Conservation (phyloP, 2,329 filamentous ascomycete species). For the Blumeria graminis region DNA sequence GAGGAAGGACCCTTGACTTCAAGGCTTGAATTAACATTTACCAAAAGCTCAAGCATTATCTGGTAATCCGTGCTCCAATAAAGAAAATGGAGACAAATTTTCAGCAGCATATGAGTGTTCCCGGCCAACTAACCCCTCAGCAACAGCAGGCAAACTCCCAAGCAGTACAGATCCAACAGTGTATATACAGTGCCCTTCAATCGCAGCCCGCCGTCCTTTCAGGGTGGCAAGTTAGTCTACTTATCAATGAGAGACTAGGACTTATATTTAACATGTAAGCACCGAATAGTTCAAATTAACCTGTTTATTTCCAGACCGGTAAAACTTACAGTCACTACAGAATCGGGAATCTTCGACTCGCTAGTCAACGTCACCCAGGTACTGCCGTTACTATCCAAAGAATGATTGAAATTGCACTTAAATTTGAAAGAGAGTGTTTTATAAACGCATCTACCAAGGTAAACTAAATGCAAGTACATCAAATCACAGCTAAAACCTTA, state of each 20-base stretch:
- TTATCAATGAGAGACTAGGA: constrained; percentile 12
- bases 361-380: constrained; percentile 7
- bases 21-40: background rate
- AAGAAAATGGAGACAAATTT: constrained; percentile 14
- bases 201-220: constrained; percentile 8
- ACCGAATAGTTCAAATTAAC: background rate
- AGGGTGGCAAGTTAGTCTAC: constrained; percentile 12
- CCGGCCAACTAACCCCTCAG: constrained; percentile 13
- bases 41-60: background rate
- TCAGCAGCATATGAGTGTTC: constrained; percentile 12
- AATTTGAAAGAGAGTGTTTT: constrained; percentile 14
- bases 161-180: constrained; percentile 9
- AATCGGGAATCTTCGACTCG: constrained; percentile 12
- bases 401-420: constrained; percentile 12
- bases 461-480: background rate
- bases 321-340: constrained; percentile 3
- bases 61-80: background rate
- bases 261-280: constrained; percentile 15
- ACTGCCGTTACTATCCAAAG: constrained; percentile 8
- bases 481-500: too few relatives aligned
- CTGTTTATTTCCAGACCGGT: background rate
- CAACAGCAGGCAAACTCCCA: constrained; percentile 5
- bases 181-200: constrained; percentile 11
- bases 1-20: constrained; percentile 5
- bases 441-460: constrained; percentile 12